Base-by-base conservation (phyloP, 495 filamentous ascomycete genomes). In the Podospora didyma region DNA sequence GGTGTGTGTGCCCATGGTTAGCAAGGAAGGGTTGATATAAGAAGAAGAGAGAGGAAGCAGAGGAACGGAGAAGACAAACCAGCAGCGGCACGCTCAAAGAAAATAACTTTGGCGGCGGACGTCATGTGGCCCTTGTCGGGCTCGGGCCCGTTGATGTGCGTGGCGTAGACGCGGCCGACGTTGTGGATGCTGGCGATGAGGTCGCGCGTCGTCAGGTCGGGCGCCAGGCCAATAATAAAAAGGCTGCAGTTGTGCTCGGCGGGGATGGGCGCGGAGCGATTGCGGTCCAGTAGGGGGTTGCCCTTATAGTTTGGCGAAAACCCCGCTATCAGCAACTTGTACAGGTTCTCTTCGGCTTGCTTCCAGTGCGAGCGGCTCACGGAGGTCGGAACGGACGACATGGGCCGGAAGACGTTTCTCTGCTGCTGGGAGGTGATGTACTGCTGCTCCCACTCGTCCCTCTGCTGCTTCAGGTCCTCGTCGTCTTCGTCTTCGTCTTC, bases 31-130 rank as follows among this genome's bases (percentile, higher is more conserved):
- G 7, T 4, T 41, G 14, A 28, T 21, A 3, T 22, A 41, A 46
- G 11, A 24, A 22, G 10, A 28, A 23, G 1, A 19, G 26, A 35
- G 5, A 50, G 39, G 35, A 35, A 35, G 47, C 16, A 21, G 10
- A 34, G 17, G 22, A 49, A 41, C 4, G 26, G 7, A 46, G 35
- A 45, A 17, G n/a, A 17, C 31, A 51, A 9, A 64, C 63, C 64
- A 1, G 69, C 68, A 0, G 64, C 67, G 0, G 22, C 17, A 5
- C 68, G 49, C 16, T 69, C 64, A 37, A 78, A 78, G 57, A 78
- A 78, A 2, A 72, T 65, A 1, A 78, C 54, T 51, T 73, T 75
- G 0, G 74, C 74, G 0, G 75, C 73, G 3, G 63, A 60, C 3
- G 62, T 62, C 0, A 31, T 26, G 42, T 74, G 62, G 0, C 52